Evolutionary conservation across 2,329 filamentous ascomycete genomes (phyloP), one percentile per base, ranked within the genome.

Genomic region (Emmonsia crescens): DNA sequence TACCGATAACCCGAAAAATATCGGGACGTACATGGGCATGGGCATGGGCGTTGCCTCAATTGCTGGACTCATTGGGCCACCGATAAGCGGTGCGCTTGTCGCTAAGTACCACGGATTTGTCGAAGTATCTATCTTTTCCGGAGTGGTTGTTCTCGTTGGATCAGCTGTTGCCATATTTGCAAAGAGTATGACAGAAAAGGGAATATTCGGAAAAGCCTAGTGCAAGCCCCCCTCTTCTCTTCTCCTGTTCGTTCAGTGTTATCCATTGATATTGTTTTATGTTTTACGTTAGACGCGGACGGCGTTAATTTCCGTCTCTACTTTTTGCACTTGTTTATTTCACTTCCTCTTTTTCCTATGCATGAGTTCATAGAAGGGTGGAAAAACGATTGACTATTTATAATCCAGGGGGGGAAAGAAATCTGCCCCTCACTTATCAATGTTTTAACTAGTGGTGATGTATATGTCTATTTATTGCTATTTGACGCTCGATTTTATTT

Each of bases 21-120:
- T 85, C 19, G 84, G 84, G 0, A 83, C 83, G 0, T 80, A 82
- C 57, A 77, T 82, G 66, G 82, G 82, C 19, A 80, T 82, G 70
- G 60, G 61, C 5, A 62, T 64, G 57, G 56, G 46, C 29, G 29
- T 64, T 14, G 33, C 40, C 8, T 21, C 59, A 5, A 21, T 62
- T 44, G 56, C 57, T 49, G 62, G 48, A 36, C 60, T 64, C 19
- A 52, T 63, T 2, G 63, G 63, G 9, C 62, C 61, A 27, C 63
- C 63, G 19, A 63, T 64, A 21, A 63, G 44, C 21, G 63, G 63
- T n/a, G 63, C 40, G 3, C 48, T 64, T 8, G 33, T 63, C 21
- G 44, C 42, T 44, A 24, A 57, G 63, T 80, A 54, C 33, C 29
- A 51, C 42, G 36, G 46, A 12, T 60, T 42, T 60, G 10, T n/a